A percentile compares a stretch with the other conserved stretches of the same genome.
Evolutionary conservation across 2,329 filamentous ascomycete genomes (phyloP).

Genomic region (Cercospora sesami): DNA sequence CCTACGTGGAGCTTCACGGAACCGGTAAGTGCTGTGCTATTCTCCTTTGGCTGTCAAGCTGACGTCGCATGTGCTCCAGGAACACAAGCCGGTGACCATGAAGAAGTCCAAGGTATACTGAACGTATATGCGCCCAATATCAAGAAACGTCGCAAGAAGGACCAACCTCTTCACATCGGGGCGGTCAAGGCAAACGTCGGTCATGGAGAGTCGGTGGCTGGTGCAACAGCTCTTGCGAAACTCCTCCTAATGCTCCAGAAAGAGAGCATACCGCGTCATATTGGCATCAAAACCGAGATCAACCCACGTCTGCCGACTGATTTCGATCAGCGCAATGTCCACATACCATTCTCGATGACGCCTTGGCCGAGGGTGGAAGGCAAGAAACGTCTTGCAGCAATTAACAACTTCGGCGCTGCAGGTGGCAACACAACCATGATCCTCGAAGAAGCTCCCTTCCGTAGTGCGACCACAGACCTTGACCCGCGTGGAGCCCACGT

Average conservation of each 20-base stretch:
- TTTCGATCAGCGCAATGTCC: conserved; percentile 57
- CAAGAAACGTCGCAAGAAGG: conserved; percentile 2
- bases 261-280: conserved; percentile 63
- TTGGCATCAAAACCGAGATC: conserved; percentile 65
- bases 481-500: conserved; percentile 60
- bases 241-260: conserved; percentile 66
- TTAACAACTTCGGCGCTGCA: conserved; percentile 72
- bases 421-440: conserved; percentile 71
- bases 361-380: conserved; percentile 38
- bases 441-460: conserved; percentile 60
- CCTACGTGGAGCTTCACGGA: conserved; percentile 25
- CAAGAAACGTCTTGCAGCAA: conserved; percentile 44
- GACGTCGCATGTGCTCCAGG: neutral
- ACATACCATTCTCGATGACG: conserved; percentile 55
- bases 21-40: conserved; percentile 14
- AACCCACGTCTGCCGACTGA: conserved; percentile 62
- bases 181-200: conserved; percentile 36
- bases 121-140: conserved; percentile 23
- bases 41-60: neutral
- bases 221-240: conserved; percentile 60
- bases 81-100: conserved; percentile 24
- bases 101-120: conserved; percentile 23
- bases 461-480: conserved; percentile 32
- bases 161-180: conserved; percentile 31
- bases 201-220: conserved; percentile 35